A percentile compares a stretch with the other conserved stretches of the same genome.
Evolutionary conservation across 805 yeast genomes (phyloP).

Genomic region (Candida easanensis): DNA sequence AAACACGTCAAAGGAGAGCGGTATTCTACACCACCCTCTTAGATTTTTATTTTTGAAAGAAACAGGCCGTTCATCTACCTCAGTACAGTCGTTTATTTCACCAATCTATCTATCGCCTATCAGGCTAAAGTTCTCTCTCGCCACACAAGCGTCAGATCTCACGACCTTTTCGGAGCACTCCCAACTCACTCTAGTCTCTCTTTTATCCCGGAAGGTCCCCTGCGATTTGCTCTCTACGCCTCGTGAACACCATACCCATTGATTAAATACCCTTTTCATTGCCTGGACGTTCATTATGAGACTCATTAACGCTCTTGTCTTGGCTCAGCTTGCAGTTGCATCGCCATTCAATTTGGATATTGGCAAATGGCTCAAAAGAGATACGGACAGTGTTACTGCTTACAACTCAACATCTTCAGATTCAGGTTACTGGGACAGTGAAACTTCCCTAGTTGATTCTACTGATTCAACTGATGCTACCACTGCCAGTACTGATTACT

Average conservation of each 20-base stretch:
- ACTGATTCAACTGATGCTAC: constrained; percentile 1
- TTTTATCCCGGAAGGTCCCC: constrained; percentile 8
- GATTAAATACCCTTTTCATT: background rate
- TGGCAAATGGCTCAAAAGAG: constrained; percentile 10
- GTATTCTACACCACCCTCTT: background rate
- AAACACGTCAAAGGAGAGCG: background rate
- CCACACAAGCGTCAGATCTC: background rate
- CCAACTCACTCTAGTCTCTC: constrained; percentile 16
- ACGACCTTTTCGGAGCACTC: background rate
- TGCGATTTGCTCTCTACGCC: background rate
- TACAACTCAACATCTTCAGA: constrained; percentile 1
- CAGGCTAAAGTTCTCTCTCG: background rate
- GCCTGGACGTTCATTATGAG: constrained; percentile 11
- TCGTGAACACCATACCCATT: background rate
- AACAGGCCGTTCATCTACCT: background rate
- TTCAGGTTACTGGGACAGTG: background rate
- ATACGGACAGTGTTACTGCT: background rate
- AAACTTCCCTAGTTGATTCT: background rate
- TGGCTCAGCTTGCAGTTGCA: constrained; percentile 17
- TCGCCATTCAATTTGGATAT: constrained; percentile 15
- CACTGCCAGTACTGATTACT: background rate
- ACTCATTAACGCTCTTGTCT: constrained; percentile 8
- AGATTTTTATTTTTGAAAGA: background rate
- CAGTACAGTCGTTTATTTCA: background rate
- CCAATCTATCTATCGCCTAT: background rate